Evolutionary conservation across 2,329 filamentous ascomycete species (phyloP).

Genomic region (Aspergillus thermomutatus): DNA sequence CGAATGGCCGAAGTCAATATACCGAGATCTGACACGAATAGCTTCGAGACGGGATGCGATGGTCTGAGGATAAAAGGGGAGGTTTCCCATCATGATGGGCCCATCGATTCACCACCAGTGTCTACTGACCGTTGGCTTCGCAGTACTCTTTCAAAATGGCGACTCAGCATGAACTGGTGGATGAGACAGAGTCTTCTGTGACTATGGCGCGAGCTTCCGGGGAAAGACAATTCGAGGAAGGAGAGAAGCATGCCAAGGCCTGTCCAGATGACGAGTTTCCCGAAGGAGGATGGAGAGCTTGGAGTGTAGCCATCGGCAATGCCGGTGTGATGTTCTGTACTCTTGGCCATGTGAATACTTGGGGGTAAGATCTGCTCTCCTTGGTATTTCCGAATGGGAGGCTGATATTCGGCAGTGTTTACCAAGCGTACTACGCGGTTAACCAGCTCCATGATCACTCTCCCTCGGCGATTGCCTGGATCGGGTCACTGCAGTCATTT

Average conservation of each 20-base stretch:
- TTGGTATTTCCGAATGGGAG: not conserved
- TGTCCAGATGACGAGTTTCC: not conserved
- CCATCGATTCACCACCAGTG: not conserved
- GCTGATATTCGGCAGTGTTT: constrained; percentile 22
- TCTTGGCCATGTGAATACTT: constrained; percentile 11
- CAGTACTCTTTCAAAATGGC: not conserved
- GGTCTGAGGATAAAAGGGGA: not conserved
- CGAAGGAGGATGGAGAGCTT: constrained; percentile 7
- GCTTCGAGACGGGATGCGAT: not conserved
- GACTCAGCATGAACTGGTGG: not conserved
- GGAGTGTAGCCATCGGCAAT: constrained; percentile 7
- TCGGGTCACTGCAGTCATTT: constrained; percentile 43
- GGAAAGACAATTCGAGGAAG: not conserved
- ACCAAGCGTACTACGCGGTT: constrained; percentile 42
- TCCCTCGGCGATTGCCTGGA: constrained; percentile 43
- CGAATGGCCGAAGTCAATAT: not conserved
- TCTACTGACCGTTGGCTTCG: not conserved
- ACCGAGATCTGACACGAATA: not conserved
- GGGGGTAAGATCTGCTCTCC: constrained; percentile 4
- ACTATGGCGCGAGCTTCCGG: not conserved
- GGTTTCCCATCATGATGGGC: not conserved
- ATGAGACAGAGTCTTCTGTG: not conserved
- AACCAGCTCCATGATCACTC: constrained; percentile 24
- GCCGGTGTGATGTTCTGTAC: constrained; percentile 11
- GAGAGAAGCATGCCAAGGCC: not conserved